These are phyloP conservation scores for Aethionema arabicum DNA, from an alignment of 345 rosid genomes.

Conservation along the genomic window DNA sequence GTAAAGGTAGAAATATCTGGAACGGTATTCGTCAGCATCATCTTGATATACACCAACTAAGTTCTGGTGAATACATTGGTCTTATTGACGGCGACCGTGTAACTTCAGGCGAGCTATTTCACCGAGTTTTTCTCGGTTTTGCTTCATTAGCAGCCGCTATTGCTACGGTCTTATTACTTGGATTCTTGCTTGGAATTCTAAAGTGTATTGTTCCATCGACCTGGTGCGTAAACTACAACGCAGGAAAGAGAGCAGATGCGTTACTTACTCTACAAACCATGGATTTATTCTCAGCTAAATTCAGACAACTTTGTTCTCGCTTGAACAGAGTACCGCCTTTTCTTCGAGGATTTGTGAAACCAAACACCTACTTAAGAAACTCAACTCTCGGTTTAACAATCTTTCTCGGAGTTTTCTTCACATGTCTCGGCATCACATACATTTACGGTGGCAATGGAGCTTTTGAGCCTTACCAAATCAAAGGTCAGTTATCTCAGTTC, in stretches of 20 bases:
- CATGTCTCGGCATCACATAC: conserved; percentile 55
- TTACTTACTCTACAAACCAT: conserved; percentile 53
- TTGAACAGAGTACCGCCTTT: conserved; percentile 61
- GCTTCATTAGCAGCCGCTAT: conserved; percentile 61
- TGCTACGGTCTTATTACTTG: conserved; percentile 49
- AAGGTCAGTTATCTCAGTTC: conserved; percentile 81
- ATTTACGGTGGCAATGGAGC: conserved; percentile 88
- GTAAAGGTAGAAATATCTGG: conserved; percentile 78
- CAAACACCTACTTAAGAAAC: conserved; percentile 51
- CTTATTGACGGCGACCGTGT: conserved; percentile 93
- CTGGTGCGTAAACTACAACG: conserved; percentile 65
- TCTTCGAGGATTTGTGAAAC: conserved; percentile 63
- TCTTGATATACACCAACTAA: conserved; percentile 70
- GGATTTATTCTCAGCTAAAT: conserved; percentile 51
- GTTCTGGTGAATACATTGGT: conserved; percentile 80
- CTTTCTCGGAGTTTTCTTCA: conserved; percentile 48
- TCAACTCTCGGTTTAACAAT: conserved; percentile 47
- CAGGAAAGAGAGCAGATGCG: conserved; percentile 57
- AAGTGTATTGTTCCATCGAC: conserved; percentile 77
- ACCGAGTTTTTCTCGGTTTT: conserved; percentile 66
- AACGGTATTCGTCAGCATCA: conserved; percentile 85
- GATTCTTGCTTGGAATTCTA: conserved; percentile 69
- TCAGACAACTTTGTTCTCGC: conserved; percentile 67
- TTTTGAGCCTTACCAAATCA: conserved; percentile 57
- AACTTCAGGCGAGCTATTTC: conserved; percentile 61